Base-by-base conservation (phyloP, 2,329 filamentous ascomycete species). In the Cladophialophora carrionii region DNA sequence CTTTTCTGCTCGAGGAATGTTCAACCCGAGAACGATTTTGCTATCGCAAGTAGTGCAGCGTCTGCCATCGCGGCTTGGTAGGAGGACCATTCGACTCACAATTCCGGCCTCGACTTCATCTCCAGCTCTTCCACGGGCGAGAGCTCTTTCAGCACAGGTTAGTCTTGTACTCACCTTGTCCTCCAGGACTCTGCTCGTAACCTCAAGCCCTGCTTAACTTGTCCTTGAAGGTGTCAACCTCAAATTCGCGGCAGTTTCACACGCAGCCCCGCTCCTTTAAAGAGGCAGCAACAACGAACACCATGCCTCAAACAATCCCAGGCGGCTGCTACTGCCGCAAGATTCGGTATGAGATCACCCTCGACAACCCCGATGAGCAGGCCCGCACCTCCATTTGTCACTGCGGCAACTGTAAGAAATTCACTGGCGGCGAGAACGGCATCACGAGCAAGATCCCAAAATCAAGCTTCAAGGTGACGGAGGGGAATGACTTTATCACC, bases 321-420 rank as follows among this genome's bases (percentile, higher is more conserved):
- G 71, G 69, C n/a, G 63, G 64, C 46, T 85, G 83, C 73, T 81
- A 79, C 71, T 85, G 84, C 71, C 74, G 76, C 62, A 75, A 75
- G 8, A 76, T 85, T 62, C 74, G 76, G 32, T 85, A 84, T 65
- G 74, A 76, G 17, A 74, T 85, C 54, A 73, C 74, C 0, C 76
- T 85, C 1, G 67, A 70, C n/a, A 79, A 80, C 7, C 75, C 77
- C 4, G 78, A 80, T 7, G 77, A 84, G 32, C 77, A 84, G 26
- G 83, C 82, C 2, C 75, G 82, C 24, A 84, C 82, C 1, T 82
- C 78, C 9, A 70, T 85, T 17, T 85, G 83, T 68, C 82, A 85
- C 71, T 85, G 83, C 70, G 46, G 46, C 29, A 60, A 60, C 57
- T 60, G 57, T 43, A 60, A 52, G 54, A 71, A 62, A 66, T 69